Evolutionary conservation across 2,329 filamentous ascomycete species (phyloP).

Genomic region (Chaetomium olivaceum): DNA sequence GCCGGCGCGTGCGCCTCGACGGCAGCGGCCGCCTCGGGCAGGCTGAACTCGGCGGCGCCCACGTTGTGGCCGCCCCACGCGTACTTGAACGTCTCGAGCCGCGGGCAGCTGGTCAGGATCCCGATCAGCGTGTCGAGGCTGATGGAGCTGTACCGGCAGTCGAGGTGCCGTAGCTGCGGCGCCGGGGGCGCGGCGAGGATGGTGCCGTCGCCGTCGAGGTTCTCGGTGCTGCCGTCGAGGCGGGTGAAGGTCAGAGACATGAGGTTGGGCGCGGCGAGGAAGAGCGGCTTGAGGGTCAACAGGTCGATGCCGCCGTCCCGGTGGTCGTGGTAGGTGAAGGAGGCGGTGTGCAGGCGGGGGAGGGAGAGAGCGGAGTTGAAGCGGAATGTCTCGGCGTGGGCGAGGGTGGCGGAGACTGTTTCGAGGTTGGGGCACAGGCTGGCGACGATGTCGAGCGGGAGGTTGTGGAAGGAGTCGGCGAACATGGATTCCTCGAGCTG

Average conservation of each 20-base stretch:
- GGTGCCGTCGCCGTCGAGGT: background rate
- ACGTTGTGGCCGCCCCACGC: background rate
- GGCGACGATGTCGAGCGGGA: background rate
- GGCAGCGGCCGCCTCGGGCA: background rate
- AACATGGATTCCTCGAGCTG: background rate
- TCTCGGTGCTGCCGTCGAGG: no score
- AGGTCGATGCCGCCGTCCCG: background rate
- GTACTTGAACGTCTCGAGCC: background rate
- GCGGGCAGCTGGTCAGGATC: background rate
- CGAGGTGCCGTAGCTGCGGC: background rate
- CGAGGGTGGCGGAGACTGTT: background rate
- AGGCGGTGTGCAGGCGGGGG: background rate
- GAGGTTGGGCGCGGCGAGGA: constrained; percentile 1
- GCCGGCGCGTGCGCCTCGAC: background rate
- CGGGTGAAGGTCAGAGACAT: background rate
- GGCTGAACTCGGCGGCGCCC: background rate
- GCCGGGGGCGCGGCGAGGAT: background rate
- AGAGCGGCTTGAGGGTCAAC: background rate
- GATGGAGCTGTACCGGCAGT: background rate
- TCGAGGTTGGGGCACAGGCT: constrained; percentile 15
- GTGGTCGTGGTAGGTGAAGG: background rate
- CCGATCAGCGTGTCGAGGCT: background rate
- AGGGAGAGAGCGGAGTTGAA: background rate
- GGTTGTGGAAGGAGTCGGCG: background rate
- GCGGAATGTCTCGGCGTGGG: background rate